Evolutionary conservation across 306 rosid genomes (phyloP).

Genomic region (Dalbergia cultrata): DNA sequence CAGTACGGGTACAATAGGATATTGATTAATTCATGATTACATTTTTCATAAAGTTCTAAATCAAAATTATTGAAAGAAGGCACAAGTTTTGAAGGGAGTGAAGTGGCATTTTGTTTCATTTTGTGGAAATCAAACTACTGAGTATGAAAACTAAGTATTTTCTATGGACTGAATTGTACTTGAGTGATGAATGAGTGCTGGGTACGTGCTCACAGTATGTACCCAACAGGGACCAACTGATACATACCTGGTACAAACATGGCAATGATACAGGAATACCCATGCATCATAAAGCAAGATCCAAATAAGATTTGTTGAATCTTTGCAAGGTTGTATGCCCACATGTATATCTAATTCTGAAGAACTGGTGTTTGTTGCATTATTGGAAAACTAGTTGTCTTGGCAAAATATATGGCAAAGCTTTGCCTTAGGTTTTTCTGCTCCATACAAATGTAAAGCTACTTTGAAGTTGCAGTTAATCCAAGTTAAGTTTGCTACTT

Average conservation of each 20-base stretch:
- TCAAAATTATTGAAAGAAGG: not conserved
- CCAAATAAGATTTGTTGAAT: conserved; percentile 22
- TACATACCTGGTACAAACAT: not conserved
- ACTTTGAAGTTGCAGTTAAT: conserved; percentile 36
- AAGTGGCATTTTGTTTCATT: not conserved
- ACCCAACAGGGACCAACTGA: not conserved
- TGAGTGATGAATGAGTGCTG: not conserved
- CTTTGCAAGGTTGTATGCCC: conserved; percentile 33
- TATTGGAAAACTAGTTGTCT: not conserved
- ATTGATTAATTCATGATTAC: not conserved
- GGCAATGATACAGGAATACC: not conserved
- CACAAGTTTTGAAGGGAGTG: not conserved
- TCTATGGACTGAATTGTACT: not conserved
- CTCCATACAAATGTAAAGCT: not conserved
- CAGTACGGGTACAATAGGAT: no score
- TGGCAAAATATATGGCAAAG: conserved; percentile 16
- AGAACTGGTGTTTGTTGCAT: conserved; percentile 32
- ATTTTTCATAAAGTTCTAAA: not conserved
- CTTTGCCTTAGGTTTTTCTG: conserved; percentile 14
- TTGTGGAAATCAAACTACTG: not conserved
- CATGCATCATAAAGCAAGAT: conserved; percentile 22
- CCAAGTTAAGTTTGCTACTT: conserved; percentile 38
- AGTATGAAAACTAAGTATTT: not conserved
- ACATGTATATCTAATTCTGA: not conserved
- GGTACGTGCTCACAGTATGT: not conserved